phyloP scores from a whole-genome alignment of 306 rosid species.

The Elaeagnus macrophylla region DNA sequence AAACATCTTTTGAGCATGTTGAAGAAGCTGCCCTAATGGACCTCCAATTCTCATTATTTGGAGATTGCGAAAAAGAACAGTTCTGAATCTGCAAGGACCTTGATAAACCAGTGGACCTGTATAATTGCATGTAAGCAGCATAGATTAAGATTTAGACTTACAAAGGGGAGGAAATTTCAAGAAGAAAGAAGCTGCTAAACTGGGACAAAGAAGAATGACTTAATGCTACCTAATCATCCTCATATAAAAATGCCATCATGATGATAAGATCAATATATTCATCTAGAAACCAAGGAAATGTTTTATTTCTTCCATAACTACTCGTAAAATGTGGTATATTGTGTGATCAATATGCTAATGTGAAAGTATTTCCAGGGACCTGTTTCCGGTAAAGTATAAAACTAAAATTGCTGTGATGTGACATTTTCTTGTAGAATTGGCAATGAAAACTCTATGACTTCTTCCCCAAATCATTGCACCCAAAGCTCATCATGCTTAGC shows the following conservation, averaged over 20 bases:
- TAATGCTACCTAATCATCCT: not conserved
- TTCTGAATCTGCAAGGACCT: slow-evolving; percentile 41
- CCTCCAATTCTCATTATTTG: slow-evolving; percentile 26
- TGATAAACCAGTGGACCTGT: slow-evolving; percentile 51
- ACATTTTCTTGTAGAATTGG: too few relatives aligned
- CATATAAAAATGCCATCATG: not conserved
- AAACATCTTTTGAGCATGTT: slow-evolving; percentile 44
- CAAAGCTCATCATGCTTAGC: too few relatives aligned
- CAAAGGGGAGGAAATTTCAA: not conserved
- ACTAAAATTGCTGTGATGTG: not conserved
- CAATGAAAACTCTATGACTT: too few relatives aligned
- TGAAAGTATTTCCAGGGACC: not conserved
- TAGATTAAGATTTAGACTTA: not conserved
- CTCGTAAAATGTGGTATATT: not conserved
- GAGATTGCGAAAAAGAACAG: slow-evolving; percentile 25
- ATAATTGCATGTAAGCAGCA: slow-evolving; percentile 14
- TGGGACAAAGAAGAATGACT: not conserved
- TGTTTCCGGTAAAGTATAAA: not conserved
- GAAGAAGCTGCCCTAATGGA: slow-evolving; percentile 32
- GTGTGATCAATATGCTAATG: not conserved
- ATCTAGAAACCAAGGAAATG: too few relatives aligned
- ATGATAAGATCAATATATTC: too few relatives aligned
- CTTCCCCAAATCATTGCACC: too few relatives aligned
- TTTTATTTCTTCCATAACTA: not conserved
- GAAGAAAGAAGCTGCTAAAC: slow-evolving; percentile 1